A percentile compares a stretch with the other conserved stretches of the same genome.
Conservation (phyloP, 345 rosid species). For the Citrus trifoliata region DNA sequence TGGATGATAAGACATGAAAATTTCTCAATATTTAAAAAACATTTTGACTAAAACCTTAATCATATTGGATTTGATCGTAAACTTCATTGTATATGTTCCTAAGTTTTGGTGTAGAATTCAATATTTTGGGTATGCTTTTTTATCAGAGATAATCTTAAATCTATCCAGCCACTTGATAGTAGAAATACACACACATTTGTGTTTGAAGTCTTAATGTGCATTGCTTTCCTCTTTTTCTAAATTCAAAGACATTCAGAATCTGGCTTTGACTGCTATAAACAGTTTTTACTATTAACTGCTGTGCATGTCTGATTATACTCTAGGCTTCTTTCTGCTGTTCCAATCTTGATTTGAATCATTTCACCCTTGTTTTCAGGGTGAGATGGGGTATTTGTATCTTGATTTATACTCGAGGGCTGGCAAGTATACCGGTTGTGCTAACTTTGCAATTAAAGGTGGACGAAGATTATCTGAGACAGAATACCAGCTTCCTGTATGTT, state of each 20-base stretch:
- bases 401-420: constrained; percentile 83
- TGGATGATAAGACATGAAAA: constrained; percentile 5
- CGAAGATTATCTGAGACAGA: constrained; percentile 75
- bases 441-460: constrained; percentile 88
- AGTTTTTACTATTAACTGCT: neutral
- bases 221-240: neutral
- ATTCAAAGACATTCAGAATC: neutral
- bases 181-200: neutral
- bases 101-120: neutral
- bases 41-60: neutral
- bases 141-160: neutral
- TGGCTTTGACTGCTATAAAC: neutral
- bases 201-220: neutral
- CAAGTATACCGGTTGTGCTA: constrained; percentile 97
- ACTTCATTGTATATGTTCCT: neutral
- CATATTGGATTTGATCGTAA: neutral
- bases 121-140: neutral
- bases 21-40: neutral
- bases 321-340: constrained; percentile 7
- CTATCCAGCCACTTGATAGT: neutral
- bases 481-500: constrained; percentile 91
- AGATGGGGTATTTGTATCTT: constrained; percentile 84
- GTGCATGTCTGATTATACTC: neutral
- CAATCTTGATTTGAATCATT: constrained; percentile 10
- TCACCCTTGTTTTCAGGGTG: constrained; percentile 60